Evolutionary conservation across 1,284 basidiomycete species (phyloP).

Genomic region (Fereydounia khargensis): DNA sequence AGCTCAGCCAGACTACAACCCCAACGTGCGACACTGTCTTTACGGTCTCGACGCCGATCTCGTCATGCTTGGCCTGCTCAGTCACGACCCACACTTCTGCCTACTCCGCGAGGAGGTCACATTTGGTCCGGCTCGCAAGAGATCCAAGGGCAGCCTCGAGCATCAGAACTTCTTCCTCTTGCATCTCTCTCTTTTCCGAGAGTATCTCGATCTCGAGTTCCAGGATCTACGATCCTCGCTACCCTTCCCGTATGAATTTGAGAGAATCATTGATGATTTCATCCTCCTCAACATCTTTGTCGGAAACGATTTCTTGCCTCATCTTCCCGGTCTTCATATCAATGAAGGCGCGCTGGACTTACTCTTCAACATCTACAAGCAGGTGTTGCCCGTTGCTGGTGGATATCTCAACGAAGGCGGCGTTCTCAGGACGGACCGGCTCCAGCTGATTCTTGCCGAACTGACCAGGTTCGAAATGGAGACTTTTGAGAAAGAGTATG

Average conservation of each 20-base stretch:
- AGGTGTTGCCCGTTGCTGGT: constrained; percentile 77
- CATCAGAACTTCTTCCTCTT: constrained; percentile 90
- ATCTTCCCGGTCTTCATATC: constrained; percentile 93
- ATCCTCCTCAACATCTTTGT: constrained; percentile 93
- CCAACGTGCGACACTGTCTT: constrained; percentile 90
- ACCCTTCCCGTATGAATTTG: constrained; percentile 74
- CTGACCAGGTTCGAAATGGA: constrained; percentile 83
- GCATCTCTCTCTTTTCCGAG: constrained; percentile 89
- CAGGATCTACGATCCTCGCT: constrained; percentile 57
- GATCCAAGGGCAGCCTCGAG: constrained; percentile 72
- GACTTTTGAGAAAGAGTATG: constrained; percentile 83
- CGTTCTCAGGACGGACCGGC: constrained; percentile 72
- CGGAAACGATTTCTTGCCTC: constrained; percentile 95
- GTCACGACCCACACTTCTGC: constrained; percentile 98
- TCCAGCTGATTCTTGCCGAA: constrained; percentile 84
- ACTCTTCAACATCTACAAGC: constrained; percentile 92
- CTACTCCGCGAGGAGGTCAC: constrained; percentile 96
- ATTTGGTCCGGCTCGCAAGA: constrained; percentile 74
- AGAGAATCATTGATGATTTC: constrained; percentile 95
- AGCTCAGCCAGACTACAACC: constrained; percentile 90
- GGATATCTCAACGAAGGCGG: constrained; percentile 94
- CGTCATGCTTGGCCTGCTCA: constrained; percentile 94
- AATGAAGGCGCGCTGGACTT: constrained; percentile 92
- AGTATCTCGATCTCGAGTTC: constrained; percentile 96
- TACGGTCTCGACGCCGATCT: constrained; percentile 98